A percentile compares a stretch with the other conserved stretches of the same genome.
These are phyloP conservation scores for Fusarium ramigenum DNA, from an alignment of 2,329 filamentous ascomycete species.

Conservation along the genomic window DNA sequence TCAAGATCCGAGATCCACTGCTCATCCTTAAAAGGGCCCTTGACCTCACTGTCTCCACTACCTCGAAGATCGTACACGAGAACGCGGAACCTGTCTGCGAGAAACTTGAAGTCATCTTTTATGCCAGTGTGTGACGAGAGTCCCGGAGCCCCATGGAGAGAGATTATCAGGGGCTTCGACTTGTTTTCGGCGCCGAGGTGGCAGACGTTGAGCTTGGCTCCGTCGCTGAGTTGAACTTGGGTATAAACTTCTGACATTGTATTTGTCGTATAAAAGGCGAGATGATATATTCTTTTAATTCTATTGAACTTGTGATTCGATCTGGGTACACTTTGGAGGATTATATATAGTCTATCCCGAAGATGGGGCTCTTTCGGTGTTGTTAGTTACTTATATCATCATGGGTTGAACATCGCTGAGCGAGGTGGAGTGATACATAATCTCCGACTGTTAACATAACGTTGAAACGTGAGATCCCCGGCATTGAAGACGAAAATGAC, in stretches of 20 bases:
- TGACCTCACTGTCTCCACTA: not conserved
- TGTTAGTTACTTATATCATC: not conserved
- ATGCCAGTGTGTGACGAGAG: not conserved
- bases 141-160: conserved; percentile 3
- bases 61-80: conserved; percentile 14
- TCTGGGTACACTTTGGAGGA: too few relatives aligned
- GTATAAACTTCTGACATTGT: not conserved
- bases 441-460: not conserved
- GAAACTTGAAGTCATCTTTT: conserved; percentile 2
- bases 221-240: conserved; percentile 5
- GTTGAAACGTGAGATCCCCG: not conserved
- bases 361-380: not conserved
- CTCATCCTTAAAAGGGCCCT: conserved; percentile 7
- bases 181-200: conserved; percentile 13
- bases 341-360: not conserved
- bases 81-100: not conserved
- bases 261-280: not conserved
- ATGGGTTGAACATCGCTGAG: not conserved
- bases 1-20: conserved; percentile 4
- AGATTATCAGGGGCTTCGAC: not conserved
- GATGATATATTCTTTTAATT: too few relatives aligned
- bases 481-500: not conserved
- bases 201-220: conserved; percentile 6
- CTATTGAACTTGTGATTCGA: too few relatives aligned
- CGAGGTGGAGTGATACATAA: not conserved